phyloP scores from a whole-genome alignment of 2,329 filamentous ascomycete species.

The Botrytis fragariae region DNA sequence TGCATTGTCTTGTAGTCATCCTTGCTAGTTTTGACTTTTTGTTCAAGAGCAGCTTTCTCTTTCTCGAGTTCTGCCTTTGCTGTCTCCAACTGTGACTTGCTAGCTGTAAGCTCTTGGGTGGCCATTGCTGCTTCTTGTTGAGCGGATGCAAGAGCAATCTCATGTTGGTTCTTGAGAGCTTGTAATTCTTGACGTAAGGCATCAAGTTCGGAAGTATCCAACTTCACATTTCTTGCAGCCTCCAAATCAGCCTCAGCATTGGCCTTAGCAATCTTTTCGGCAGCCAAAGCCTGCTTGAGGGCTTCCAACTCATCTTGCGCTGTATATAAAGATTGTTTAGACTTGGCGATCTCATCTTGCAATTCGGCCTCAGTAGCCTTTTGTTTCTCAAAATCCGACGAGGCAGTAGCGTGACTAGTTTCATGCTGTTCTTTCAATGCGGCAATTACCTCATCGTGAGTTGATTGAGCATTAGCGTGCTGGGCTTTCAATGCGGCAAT shows the following conservation, averaged over 20 bases:
- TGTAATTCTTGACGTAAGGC: conserved; percentile 51
- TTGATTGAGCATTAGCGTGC: conserved; percentile 45
- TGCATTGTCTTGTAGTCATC: conserved; percentile 59
- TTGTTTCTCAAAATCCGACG: conserved; percentile 28
- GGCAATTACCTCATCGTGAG: conserved; percentile 45
- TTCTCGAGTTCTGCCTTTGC: conserved; percentile 54
- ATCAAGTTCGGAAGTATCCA: conserved; percentile 55
- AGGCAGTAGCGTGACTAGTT: conserved; percentile 40
- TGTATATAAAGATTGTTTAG: conserved; percentile 40
- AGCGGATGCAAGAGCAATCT: conserved; percentile 42
- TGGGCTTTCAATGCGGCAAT: conserved; percentile 41
- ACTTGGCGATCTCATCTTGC: conserved; percentile 47
- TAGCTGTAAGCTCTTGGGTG: conserved; percentile 42
- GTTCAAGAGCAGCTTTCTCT: conserved; percentile 50
- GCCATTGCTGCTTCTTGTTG: conserved; percentile 40
- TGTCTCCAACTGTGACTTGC: conserved; percentile 42
- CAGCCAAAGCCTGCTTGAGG: conserved; percentile 36
- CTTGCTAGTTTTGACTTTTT: conserved; percentile 50
- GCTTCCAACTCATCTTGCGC: conserved; percentile 33
- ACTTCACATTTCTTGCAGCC: conserved; percentile 53
- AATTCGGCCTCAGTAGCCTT: conserved; percentile 43
- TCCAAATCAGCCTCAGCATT: conserved; percentile 55
- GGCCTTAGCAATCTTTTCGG: conserved; percentile 47
- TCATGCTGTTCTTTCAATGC: conserved; percentile 46
- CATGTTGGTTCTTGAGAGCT: conserved; percentile 47